A percentile compares a stretch with the other conserved stretches of the same genome.
phyloP scores from a whole-genome alignment of 2,329 filamentous ascomycete species.

The Apiospora phragmitis region DNA sequence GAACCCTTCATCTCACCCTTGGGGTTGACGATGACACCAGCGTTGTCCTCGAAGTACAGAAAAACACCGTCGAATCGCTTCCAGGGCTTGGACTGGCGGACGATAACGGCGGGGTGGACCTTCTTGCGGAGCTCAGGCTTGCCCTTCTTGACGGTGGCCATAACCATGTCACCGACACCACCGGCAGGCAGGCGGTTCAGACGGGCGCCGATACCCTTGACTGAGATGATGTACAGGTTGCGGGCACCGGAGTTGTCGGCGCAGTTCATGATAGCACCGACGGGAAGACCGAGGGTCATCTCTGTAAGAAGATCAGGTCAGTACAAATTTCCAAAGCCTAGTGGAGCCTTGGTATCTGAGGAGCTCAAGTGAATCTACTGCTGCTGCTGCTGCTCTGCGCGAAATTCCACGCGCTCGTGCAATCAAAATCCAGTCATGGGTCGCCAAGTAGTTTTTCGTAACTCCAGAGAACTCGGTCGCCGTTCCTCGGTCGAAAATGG shows the following conservation, averaged over 20 bases:
- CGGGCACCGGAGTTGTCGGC: constrained; percentile 98
- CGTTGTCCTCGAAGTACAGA: constrained; percentile 99
- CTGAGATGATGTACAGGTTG: constrained; percentile 99
- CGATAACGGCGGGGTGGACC: constrained; percentile 99
- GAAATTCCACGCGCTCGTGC: not conserved
- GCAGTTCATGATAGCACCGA: constrained; percentile 99
- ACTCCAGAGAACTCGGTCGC: not conserved
- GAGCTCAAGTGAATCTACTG: not conserved
- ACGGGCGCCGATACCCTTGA: constrained; percentile 97
- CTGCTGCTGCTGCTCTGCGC: not conserved
- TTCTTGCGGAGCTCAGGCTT: constrained; percentile 99
- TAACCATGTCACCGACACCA: constrained; percentile 99
- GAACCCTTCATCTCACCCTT: constrained; percentile 99
- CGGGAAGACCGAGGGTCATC: constrained; percentile 99
- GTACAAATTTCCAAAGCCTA: not conserved
- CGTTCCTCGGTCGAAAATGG: not conserved
- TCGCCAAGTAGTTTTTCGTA: not conserved
- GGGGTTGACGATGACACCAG: constrained; percentile 98
- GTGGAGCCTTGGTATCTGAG: not conserved
- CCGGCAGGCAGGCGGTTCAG: constrained; percentile 96
- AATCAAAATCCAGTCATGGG: not conserved
- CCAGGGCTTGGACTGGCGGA: constrained; percentile 99
- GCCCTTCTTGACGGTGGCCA: constrained; percentile 99
- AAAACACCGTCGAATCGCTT: constrained; percentile 97
- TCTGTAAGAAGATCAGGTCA: constrained; percentile 35